phyloP scores from a whole-genome alignment of 2,329 filamentous ascomycete species.

The Colletotrichum zoysiae region DNA sequence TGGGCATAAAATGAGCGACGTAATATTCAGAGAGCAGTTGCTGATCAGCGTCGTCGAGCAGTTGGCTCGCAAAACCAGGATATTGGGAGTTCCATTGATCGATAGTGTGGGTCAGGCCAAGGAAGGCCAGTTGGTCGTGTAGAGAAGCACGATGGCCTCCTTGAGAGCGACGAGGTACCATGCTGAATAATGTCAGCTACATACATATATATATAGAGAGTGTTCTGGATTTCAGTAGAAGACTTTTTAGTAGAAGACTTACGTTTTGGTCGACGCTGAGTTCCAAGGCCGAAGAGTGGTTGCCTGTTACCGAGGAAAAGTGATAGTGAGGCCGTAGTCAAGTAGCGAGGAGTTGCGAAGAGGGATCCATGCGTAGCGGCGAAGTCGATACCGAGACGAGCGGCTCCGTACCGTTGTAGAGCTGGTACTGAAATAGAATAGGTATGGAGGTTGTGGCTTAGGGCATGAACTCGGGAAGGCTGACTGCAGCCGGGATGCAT shows the following conservation, averaged over 20 bases:
- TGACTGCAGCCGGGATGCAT: neutral
- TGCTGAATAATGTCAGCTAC: neutral
- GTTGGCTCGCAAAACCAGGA: neutral
- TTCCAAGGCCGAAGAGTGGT: neutral
- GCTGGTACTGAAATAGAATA: neutral
- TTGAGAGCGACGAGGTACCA: neutral
- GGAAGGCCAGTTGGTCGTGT: conserved; percentile 17
- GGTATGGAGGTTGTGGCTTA: neutral
- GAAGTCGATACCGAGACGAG: no score
- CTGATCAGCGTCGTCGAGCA: conserved; percentile 16
- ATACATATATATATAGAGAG: neutral
- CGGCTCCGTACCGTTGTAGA: neutral
- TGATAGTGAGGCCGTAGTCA: neutral
- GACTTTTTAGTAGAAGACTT: neutral
- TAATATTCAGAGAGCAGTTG: conserved; percentile 5
- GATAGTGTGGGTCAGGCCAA: conserved; percentile 27
- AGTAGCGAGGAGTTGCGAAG: neutral
- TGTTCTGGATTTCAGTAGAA: neutral
- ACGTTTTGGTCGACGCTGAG: neutral
- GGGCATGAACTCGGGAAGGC: neutral
- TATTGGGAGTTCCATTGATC: conserved; percentile 13
- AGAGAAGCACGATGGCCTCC: neutral
- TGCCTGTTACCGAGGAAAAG: neutral
- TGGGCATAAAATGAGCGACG: conserved; percentile 22
- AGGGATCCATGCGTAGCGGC: no score